Evolutionary conservation across 2,329 filamentous ascomycete genomes (phyloP), one percentile per base, ranked within the genome.

Genomic region (Simplicillium aogashimaense): DNA sequence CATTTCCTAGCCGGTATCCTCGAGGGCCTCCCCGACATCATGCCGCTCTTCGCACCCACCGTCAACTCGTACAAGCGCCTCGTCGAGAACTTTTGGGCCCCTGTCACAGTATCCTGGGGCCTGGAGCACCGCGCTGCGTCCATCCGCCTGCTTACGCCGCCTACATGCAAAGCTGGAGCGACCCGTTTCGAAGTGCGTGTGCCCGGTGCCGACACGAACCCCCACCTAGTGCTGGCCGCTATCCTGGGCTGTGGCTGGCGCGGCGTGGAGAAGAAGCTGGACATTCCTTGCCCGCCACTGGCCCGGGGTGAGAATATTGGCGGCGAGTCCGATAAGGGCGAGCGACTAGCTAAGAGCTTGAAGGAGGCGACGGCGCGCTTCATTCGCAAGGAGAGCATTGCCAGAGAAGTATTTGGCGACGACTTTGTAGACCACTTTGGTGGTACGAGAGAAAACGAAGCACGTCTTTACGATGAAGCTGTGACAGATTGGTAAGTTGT

Each of bases 11-110:
- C 92, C 1, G 92, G 92, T 7, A 63, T 98, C 2, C 72, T 98
- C 0, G 82, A 86, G 17, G 92, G 90, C 12, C 73, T 98, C 4
- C 87, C 92, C 2, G 87, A 95, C 55, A 78, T 97, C 50, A 98
- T 98, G 92, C 92, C 92, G 1, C 70, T 97, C 43, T 71, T 98
- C 11, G 92, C 90, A 1, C 92, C 92, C 0, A 98, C 87, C 1
- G 77, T 98, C 55, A 98, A 98, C 72, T 94, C 86, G 45, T 98
- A 98, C 72, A 98, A 98, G 66, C 82, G 92, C 3, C 74, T 98
- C 1, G 92, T 98, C 3, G 92, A 98, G 68, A 97, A 97, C 65
- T 97, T 95, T 65, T 98, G 92, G 92, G 92, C 92, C 0, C 92
- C 92, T 0, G 92, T 98, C 6, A 95, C 90, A 0, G 92, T 97